Percentiles rank a stretch among this genome's conserved stretches.
Conservation (phyloP, 306 rosid species). For the Rosa persica region DNA sequence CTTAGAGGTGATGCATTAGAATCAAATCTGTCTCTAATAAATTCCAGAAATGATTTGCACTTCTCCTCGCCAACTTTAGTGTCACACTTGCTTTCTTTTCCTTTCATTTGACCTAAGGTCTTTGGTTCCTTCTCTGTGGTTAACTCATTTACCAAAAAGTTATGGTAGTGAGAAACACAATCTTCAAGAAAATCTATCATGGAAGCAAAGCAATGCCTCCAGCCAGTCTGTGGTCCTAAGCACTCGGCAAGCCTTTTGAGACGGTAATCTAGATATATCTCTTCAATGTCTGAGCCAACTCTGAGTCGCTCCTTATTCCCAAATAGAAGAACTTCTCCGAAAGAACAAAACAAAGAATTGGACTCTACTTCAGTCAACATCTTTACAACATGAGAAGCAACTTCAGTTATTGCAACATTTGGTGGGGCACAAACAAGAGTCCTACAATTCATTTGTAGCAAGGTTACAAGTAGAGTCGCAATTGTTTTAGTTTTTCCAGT, state of each 20-base stretch:
- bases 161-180: constrained; percentile 52
- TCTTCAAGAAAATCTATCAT: constrained; percentile 57
- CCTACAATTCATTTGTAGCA: constrained; percentile 38
- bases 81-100: constrained; percentile 6
- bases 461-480: constrained; percentile 42
- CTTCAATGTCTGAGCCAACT: constrained; percentile 46
- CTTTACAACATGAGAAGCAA: constrained; percentile 40
- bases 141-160: constrained; percentile 44
- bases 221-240: constrained; percentile 45
- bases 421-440: constrained; percentile 71
- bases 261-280: constrained; percentile 59
- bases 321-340: constrained; percentile 63
- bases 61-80: constrained; percentile 20
- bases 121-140: constrained; percentile 19
- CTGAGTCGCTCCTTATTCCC: constrained; percentile 66
- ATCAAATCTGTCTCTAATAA: constrained; percentile 43
- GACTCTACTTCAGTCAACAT: constrained; percentile 25
- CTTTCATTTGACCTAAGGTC: constrained; percentile 1
- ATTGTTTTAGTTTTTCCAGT: constrained; percentile 71
- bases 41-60: constrained; percentile 54
- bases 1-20: constrained; percentile 28
- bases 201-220: constrained; percentile 52
- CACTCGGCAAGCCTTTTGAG: constrained; percentile 41
- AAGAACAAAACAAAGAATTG: constrained; percentile 31
- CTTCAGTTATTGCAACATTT: constrained; percentile 63